Evolutionary conservation across 2,329 filamentous ascomycete genomes (phyloP).

Genomic region (Aspergillus neoniger): DNA sequence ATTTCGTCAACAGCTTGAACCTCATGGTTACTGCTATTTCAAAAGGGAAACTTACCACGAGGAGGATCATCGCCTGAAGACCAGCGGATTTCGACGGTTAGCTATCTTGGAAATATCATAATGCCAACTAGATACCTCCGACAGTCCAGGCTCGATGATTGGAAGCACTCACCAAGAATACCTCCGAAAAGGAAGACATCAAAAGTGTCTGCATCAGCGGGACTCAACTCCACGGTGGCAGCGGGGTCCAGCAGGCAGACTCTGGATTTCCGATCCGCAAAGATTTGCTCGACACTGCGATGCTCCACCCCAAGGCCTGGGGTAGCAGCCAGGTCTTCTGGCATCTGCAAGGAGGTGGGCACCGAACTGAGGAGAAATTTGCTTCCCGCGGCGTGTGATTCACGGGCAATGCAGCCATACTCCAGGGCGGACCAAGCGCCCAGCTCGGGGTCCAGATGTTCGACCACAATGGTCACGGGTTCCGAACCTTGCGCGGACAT

Average conservation of each 20-base stretch:
- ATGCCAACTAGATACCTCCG: neutral
- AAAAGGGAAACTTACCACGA: slow-evolving; percentile 62
- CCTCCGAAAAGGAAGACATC: slow-evolving; percentile 94
- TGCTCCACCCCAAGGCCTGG: slow-evolving; percentile 70
- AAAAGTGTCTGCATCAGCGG: slow-evolving; percentile 79
- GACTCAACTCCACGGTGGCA: slow-evolving; percentile 76
- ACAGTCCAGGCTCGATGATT: neutral
- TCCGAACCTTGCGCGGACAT: slow-evolving; percentile 29
- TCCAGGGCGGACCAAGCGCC: slow-evolving; percentile 93
- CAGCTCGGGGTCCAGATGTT: slow-evolving; percentile 93
- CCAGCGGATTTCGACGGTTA: slow-evolving; percentile 7
- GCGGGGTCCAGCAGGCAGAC: slow-evolving; percentile 90
- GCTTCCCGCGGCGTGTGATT: slow-evolving; percentile 68
- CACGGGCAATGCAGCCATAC: slow-evolving; percentile 82
- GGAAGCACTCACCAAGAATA: slow-evolving; percentile 70
- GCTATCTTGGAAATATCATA: neutral
- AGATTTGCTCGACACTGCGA: slow-evolving; percentile 80
- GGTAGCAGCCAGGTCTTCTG: slow-evolving; percentile 60
- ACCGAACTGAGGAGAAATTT: slow-evolving; percentile 82
- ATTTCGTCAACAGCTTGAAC: slow-evolving; percentile 7
- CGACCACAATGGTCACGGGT: slow-evolving; percentile 82
- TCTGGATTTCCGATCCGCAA: slow-evolving; percentile 67
- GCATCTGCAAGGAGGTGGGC: slow-evolving; percentile 64
- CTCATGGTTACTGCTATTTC: neutral
- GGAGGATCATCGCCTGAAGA: slow-evolving; percentile 86